Evolutionary conservation across 306 rosid species (phyloP).

Genomic region (Dryas drummondii): DNA sequence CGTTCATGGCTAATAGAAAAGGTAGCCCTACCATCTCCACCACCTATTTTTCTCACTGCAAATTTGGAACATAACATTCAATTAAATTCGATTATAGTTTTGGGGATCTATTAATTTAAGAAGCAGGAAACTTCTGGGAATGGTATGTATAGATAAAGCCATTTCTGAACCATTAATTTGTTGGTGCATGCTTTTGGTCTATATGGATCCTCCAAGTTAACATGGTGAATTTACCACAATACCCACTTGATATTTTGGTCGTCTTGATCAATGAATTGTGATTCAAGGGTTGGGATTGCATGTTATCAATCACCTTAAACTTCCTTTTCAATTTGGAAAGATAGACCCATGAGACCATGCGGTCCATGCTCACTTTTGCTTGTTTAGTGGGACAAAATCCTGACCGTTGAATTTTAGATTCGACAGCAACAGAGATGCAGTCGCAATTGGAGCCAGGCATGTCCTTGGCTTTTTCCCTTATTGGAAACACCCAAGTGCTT

Average conservation of each 20-base stretch:
- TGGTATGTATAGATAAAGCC: neutral
- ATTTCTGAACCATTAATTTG: neutral
- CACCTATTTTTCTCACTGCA: neutral
- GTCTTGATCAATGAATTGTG: neutral
- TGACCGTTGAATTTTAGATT: neutral
- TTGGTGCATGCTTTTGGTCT: neutral
- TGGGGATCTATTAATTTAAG: slow-evolving; percentile 3
- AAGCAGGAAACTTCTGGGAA: neutral
- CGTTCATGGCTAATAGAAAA: slow-evolving; percentile 5
- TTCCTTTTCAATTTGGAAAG: neutral
- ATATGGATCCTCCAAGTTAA: neutral
- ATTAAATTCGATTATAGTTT: neutral
- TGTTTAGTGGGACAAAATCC: neutral
- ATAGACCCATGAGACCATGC: neutral
- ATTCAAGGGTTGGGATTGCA: neutral
- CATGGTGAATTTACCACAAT: neutral
- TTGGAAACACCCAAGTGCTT: too few species aligned
- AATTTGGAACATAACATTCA: neutral
- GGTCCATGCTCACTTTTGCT: neutral
- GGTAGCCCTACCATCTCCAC: slow-evolving; percentile 2
- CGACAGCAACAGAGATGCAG: too few species aligned
- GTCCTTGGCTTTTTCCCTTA: too few species aligned
- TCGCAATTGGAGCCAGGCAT: too few species aligned
- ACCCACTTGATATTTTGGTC: neutral
- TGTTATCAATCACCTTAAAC: neutral